phyloP scores from a whole-genome alignment of 768 basidiomycete species.

The Collybia sordida region DNA sequence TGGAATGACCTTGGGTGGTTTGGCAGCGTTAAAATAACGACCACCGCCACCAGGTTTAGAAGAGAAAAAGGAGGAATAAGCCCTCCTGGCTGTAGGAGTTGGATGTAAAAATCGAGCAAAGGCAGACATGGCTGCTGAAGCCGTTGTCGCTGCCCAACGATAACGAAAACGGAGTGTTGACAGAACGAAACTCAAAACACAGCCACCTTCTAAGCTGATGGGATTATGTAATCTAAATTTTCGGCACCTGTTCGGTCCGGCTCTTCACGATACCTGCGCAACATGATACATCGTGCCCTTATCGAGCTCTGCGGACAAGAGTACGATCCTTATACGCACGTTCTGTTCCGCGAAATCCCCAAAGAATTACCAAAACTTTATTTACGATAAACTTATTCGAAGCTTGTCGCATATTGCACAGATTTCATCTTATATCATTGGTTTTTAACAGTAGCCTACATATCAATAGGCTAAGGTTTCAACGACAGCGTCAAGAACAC shows the following conservation, averaged over 20 bases:
- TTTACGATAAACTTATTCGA: background rate
- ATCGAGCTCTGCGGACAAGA: too few relatives aligned
- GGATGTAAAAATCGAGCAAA: slow-evolving; percentile 49
- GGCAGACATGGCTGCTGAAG: slow-evolving; percentile 43
- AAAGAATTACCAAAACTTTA: background rate
- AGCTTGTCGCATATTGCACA: background rate
- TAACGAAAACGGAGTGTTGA: slow-evolving; percentile 2
- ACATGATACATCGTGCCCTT: too few relatives aligned
- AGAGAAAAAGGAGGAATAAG: slow-evolving; percentile 80
- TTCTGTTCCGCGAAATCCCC: too few relatives aligned
- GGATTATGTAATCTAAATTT: too few relatives aligned
- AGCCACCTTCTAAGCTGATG: too few relatives aligned
- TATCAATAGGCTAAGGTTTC: slow-evolving; percentile 74
- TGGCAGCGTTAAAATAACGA: slow-evolving; percentile 73
- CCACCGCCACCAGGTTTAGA: slow-evolving; percentile 69
- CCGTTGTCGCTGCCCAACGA: slow-evolving; percentile 9
- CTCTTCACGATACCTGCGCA: too few relatives aligned
- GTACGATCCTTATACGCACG: too few relatives aligned
- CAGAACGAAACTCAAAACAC: too few relatives aligned
- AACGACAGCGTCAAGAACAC: slow-evolving; percentile 79
- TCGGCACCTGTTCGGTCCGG: too few relatives aligned
- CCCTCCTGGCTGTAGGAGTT: slow-evolving; percentile 47
- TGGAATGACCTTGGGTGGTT: slow-evolving; percentile 55
- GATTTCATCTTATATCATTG: too few relatives aligned
- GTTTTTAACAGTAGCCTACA: background rate